Evolutionary conservation across 2,329 filamentous ascomycete genomes (phyloP).

Genomic region (Cladosporium sp.): DNA sequence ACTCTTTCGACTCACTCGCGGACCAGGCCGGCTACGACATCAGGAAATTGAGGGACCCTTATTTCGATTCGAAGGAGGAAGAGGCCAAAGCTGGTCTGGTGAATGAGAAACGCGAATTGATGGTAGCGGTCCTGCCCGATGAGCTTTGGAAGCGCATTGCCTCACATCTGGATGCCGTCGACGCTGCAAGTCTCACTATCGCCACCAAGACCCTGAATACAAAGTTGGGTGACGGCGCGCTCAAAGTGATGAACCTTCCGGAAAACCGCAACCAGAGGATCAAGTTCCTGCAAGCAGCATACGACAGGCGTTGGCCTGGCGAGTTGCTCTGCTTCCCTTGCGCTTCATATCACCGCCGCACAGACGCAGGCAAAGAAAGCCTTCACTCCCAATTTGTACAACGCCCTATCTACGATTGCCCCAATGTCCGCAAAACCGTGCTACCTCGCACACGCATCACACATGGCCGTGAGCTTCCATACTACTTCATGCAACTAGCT

Average conservation of each 20-base stretch:
- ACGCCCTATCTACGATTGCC: slow-evolving; percentile 60
- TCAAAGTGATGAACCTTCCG: slow-evolving; percentile 42
- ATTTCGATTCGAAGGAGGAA: slow-evolving; percentile 19
- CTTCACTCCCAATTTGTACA: slow-evolving; percentile 55
- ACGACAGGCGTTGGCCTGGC: slow-evolving; percentile 54
- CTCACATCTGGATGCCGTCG: slow-evolving; percentile 45
- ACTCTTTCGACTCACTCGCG: slow-evolving; percentile 38
- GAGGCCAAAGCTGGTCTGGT: slow-evolving; percentile 1
- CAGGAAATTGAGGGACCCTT: slow-evolving; percentile 26
- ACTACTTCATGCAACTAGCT: slow-evolving; percentile 60
- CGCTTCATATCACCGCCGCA: slow-evolving; percentile 56
- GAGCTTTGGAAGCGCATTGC: slow-evolving; percentile 50
- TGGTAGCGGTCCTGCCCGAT: slow-evolving; percentile 48
- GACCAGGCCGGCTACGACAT: slow-evolving; percentile 25
- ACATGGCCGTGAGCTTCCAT: slow-evolving; percentile 57
- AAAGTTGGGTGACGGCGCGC: slow-evolving; percentile 45
- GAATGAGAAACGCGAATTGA: slow-evolving; percentile 35
- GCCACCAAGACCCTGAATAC: slow-evolving; percentile 49
- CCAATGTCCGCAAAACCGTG: slow-evolving; percentile 52
- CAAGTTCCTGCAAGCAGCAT: slow-evolving; percentile 47
- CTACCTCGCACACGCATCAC: slow-evolving; percentile 56
- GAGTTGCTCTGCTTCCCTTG: slow-evolving; percentile 63
- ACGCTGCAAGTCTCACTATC: slow-evolving; percentile 52
- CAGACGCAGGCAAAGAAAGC: slow-evolving; percentile 53
- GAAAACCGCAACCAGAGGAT: slow-evolving; percentile 49